Base-by-base conservation (phyloP, 495 filamentous ascomycete species). In the Alectoria sarmentosa region DNA sequence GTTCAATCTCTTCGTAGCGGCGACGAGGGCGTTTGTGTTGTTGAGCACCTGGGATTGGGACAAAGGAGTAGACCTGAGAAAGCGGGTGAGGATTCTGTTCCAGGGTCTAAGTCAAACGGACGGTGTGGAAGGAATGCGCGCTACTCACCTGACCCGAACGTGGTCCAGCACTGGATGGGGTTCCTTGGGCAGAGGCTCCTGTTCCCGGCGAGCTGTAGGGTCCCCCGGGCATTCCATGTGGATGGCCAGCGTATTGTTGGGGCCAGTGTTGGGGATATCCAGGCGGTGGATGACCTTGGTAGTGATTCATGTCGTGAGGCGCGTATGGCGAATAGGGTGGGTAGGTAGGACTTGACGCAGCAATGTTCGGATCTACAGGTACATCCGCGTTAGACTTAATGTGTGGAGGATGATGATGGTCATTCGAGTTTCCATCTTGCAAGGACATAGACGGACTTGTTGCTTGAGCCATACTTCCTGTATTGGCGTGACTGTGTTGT, bases 291-390 rank as follows among this genome's bases (percentile, higher is more conserved):
- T 83, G 81, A 34, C 80, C 77, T 69, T 79, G 81, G 67, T 83
- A 83, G 72, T 90, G 88, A 66, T 84, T 75, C 88, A 95, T 92
- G 60, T 96, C 90, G 79, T 90, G 89, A 62, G 89, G 88, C 46
- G 89, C 85, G 78, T 96, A 97, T 37, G 91, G 90, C 65, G 92
- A 90, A 77, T 96, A 89, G 59, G 85, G 86, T 70, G 90, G 86
- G 72, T 96, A 96, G 67, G 90, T 90, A 60, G 93, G 91, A 80
- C 91, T 96, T 65, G 91, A 87, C 70, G 89, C 88, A 76, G 94
- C 89, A 70, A 97, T 94, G 70, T 91, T 92, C 68, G 93, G 91
- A 95, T 98, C 94, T 97, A 96, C 89, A 89, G 91, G 92, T 80
- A 94, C 84, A 84, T 91, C 87, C 85, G 83, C 82, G 91, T 96